Evolutionary conservation across 805 yeast genomes (phyloP), one percentile per base, ranked within the genome.

Genomic region (Starmerella bombi): DNA sequence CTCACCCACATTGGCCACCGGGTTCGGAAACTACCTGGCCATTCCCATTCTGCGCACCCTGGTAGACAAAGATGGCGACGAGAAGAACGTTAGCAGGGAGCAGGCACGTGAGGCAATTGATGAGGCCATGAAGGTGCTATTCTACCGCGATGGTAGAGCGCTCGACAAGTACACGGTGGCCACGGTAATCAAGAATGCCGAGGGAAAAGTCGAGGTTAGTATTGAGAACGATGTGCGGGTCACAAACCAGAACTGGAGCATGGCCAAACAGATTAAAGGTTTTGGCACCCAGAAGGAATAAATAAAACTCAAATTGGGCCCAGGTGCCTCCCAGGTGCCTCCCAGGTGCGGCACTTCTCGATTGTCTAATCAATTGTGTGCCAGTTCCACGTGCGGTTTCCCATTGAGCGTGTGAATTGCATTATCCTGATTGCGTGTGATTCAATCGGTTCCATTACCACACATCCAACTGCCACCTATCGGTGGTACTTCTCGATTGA

Each of bases 61-160:
- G 44, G 82, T 80, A 27, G 93, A 84, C 43, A 64, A 67, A 32
- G 96, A 85, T 52, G 75, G 70, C 21, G 94, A 85, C 55, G 81
- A 72, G 43, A 70, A 63, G 30, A 76, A 75, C 31, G 71, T 84
- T 22, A 64, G 72, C 28, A 80, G 82, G 57, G 78, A 70, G 44
- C 75, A 80, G 36, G 98, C 96, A 1, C 70, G 79, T 45, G 69
- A 71, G 36, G 75, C 80, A n/a, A 69, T 91, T 31, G 70, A 72
- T 54, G 83, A 86, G 57, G 75, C 88, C 54, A 85, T 91, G 96
- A 84, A 82, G 62, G 94, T 91, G 14, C 70, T 91, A 50, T 91
- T 77, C 61, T 91, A 91, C 67, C 75, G 99, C 61, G 99, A 91
- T 59, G 97, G 96, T 2, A 76, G 98, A 56, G 82, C 95, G 16